Percentiles rank a stretch among this genome's conserved stretches.
Conservation (phyloP, 306 rosid species). For the Lagenaria siceraria region DNA sequence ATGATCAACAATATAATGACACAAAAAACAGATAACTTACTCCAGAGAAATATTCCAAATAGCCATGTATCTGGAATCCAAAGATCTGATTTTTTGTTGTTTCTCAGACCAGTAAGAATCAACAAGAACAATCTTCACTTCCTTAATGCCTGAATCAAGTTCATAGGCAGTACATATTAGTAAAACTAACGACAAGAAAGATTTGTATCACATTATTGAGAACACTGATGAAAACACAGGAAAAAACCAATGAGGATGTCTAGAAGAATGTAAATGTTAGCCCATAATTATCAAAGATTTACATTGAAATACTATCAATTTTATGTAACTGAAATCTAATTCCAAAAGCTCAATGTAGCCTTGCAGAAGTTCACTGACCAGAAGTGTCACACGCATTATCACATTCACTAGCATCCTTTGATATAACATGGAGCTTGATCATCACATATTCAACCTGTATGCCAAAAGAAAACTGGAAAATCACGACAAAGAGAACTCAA, state of each 20-base stretch:
- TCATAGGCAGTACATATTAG: conserved; percentile 8
- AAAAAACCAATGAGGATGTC: neutral
- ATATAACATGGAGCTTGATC: conserved; percentile 48
- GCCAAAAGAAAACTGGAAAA: conserved; percentile 18
- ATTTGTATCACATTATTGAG: neutral
- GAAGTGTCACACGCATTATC: conserved; percentile 25
- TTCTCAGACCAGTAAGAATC: conserved; percentile 58
- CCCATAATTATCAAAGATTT: neutral
- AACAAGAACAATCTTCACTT: conserved; percentile 53
- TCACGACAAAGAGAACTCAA: conserved; percentile 10
- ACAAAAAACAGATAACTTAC: conserved; percentile 33
- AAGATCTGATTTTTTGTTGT: conserved; percentile 43
- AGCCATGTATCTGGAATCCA: conserved; percentile 50
- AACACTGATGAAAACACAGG: neutral
- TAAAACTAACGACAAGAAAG: neutral
- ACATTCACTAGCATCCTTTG: conserved; percentile 32
- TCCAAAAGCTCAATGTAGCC: neutral
- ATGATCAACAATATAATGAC: neutral
- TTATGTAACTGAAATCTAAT: neutral
- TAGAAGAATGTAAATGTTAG: neutral
- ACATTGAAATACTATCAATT: neutral
- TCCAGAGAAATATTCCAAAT: conserved; percentile 28
- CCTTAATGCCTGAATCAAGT: conserved; percentile 51
- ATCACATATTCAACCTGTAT: conserved; percentile 46
- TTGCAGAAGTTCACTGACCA: conserved; percentile 37